phyloP scores from a whole-genome alignment of 2,329 filamentous ascomycete species.

The Capronia americana region DNA sequence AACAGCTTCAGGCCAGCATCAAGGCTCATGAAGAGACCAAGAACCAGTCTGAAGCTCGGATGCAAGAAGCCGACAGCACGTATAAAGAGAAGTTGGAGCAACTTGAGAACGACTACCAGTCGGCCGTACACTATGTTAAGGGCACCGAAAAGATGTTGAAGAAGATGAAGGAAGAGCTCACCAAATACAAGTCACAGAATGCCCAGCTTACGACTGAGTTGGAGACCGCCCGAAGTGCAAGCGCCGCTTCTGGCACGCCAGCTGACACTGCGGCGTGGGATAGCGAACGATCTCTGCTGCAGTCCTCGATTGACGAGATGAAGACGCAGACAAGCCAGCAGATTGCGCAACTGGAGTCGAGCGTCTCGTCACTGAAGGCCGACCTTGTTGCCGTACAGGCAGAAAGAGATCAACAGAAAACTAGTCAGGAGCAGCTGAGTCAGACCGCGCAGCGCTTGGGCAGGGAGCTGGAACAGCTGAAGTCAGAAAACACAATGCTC shows the following conservation, averaged over 20 bases:
- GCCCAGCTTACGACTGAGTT: constrained; percentile 80
- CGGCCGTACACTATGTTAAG: constrained; percentile 96
- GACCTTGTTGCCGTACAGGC: constrained; percentile 70
- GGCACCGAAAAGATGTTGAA: constrained; percentile 99
- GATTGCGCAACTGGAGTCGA: constrained; percentile 71
- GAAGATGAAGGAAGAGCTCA: constrained; percentile 97
- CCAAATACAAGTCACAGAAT: constrained; percentile 88
- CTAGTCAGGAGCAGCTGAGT: constrained; percentile 65
- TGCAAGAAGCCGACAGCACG: constrained; percentile 83
- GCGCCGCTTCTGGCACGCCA: constrained; percentile 47
- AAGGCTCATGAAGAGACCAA: constrained; percentile 88
- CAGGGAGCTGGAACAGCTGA: constrained; percentile 78
- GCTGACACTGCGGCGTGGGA: constrained; percentile 70
- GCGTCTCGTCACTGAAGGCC: constrained; percentile 71
- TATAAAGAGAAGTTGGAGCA: constrained; percentile 94
- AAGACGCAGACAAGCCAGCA: constrained; percentile 73
- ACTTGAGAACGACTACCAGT: constrained; percentile 96
- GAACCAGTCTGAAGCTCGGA: constrained; percentile 74
- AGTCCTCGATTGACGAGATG: constrained; percentile 70
- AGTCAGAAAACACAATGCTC: constrained; percentile 78
- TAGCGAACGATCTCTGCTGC: constrained; percentile 70
- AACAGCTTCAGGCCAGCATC: constrained; percentile 77
- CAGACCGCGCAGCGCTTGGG: constrained; percentile 61
- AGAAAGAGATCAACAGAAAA: constrained; percentile 72
- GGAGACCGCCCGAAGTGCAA: constrained; percentile 66